phyloP scores from a whole-genome alignment of 2,329 filamentous ascomycete species.

The Lojkania enalia region DNA sequence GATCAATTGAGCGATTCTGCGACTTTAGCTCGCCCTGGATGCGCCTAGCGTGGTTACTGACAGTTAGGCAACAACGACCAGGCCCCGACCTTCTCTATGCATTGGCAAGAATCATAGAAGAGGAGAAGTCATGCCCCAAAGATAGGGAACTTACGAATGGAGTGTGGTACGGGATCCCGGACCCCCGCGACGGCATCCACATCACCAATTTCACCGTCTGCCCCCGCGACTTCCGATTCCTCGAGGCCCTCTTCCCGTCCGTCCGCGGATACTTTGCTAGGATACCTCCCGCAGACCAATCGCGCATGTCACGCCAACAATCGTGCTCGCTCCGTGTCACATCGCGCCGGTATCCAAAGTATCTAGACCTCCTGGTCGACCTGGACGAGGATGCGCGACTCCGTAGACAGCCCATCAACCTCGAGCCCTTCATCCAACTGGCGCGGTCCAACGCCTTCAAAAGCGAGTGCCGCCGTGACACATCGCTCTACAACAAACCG shows the following conservation, averaged over 20 bases:
- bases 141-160: conserved; percentile 56
- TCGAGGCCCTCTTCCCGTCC: conserved; percentile 74
- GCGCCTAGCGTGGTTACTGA: conserved; percentile 81
- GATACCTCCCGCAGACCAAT: conserved; percentile 50
- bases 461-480: conserved; percentile 66
- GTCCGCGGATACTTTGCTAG: conserved; percentile 67
- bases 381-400: conserved; percentile 51
- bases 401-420: conserved; percentile 52
- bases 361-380: conserved; percentile 60
- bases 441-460: conserved; percentile 54
- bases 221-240: conserved; percentile 69
- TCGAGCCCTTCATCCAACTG: conserved; percentile 65
- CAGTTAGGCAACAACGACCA: conserved; percentile 67
- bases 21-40: conserved; percentile 84
- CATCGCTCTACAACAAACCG: conserved; percentile 60
- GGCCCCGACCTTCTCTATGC: conserved; percentile 71
- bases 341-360: conserved; percentile 59
- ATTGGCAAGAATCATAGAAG: conserved; percentile 65
- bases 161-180: conserved; percentile 75
- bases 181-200: conserved; percentile 65
- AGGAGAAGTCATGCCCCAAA: conserved; percentile 62
- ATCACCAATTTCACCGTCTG: conserved; percentile 77
- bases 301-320: conserved; percentile 45
- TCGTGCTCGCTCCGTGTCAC: conserved; percentile 72
- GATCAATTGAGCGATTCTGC: conserved; percentile 66